These are phyloP conservation scores for Penstemon davidsonii DNA, from an alignment of 257 asterid genomes.

Conservation along the genomic window DNA sequence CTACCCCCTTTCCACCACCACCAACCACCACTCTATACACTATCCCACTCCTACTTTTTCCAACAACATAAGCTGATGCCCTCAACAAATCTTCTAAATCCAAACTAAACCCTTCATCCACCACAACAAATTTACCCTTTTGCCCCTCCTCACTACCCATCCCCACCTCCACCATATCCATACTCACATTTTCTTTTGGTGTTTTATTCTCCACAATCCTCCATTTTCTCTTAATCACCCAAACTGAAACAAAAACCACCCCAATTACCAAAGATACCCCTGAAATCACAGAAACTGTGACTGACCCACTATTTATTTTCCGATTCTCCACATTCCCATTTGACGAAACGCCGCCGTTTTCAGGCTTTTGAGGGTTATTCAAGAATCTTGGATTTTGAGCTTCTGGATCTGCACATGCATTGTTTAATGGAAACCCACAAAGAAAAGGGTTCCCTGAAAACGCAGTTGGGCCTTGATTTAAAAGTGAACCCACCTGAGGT, in stretches of 20 bases:
- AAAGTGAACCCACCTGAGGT: constrained; percentile 75
- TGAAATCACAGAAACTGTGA: constrained; percentile 56
- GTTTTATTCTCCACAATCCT: constrained; percentile 38
- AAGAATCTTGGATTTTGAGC: constrained; percentile 56
- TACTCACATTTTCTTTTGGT: constrained; percentile 44
- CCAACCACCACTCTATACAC: constrained; percentile 90
- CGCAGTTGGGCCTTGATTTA: constrained; percentile 98
- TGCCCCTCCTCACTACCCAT: constrained; percentile 63
- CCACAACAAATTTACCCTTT: constrained; percentile 71
- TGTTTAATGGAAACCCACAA: constrained; percentile 82
- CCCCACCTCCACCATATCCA: constrained; percentile 26
- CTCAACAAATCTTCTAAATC: constrained; percentile 91
- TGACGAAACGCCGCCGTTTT: constrained; percentile 37
- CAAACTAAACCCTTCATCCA: constrained; percentile 76
- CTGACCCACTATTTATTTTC: constrained; percentile 41
- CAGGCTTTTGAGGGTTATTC: constrained; percentile 48
- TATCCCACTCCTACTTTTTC: constrained; percentile 92
- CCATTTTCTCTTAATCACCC: constrained; percentile 62
- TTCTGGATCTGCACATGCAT: constrained; percentile 58
- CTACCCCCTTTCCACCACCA: constrained; percentile 46
- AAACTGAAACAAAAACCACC: constrained; percentile 51
- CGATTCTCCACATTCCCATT: constrained; percentile 39
- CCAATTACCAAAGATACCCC: constrained; percentile 59
- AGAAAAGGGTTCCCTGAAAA: constrained; percentile 78
- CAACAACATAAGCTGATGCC: constrained; percentile 95